Conservation (phyloP, 306 rosid species). For the Carpinus viminea region DNA sequence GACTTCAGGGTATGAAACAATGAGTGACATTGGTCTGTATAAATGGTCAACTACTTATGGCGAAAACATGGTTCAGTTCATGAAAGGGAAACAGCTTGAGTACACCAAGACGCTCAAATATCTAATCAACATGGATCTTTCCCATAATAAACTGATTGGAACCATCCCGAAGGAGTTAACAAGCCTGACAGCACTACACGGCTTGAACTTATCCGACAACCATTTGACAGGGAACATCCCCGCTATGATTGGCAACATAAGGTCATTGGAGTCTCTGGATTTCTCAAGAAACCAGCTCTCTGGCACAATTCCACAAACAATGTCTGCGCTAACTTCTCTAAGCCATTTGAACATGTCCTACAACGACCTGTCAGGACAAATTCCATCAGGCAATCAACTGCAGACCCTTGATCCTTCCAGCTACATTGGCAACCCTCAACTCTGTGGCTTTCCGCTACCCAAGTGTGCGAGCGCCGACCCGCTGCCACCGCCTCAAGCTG, state of each 20-base stretch:
- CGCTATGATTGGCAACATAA: slow-evolving; percentile 16
- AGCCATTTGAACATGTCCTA: slow-evolving; percentile 32
- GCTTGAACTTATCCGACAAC: slow-evolving; percentile 37
- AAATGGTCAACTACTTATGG: slow-evolving; percentile 22
- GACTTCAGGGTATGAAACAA: neutral
- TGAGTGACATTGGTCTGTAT: neutral
- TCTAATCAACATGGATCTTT: slow-evolving; percentile 37
- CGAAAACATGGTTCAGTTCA: slow-evolving; percentile 9
- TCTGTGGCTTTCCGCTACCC: slow-evolving; percentile 33
- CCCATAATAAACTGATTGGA: slow-evolving; percentile 31
- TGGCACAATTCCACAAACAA: slow-evolving; percentile 31
- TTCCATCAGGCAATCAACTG: slow-evolving; percentile 36
- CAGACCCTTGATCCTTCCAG: slow-evolving; percentile 30
- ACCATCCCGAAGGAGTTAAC: slow-evolving; percentile 31
- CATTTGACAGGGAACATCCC: slow-evolving; percentile 31
- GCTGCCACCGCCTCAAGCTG: neutral
- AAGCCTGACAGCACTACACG: slow-evolving; percentile 23
- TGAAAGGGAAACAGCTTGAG: slow-evolving; percentile 36
- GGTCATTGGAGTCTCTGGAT: slow-evolving; percentile 28
- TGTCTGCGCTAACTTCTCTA: slow-evolving; percentile 21
- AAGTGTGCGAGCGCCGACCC: neutral
- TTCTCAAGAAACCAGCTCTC: slow-evolving; percentile 37
- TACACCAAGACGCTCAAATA: slow-evolving; percentile 32
- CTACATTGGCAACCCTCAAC: slow-evolving; percentile 23
- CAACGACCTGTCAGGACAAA: slow-evolving; percentile 27